Conservation (phyloP, 1,284 basidiomycete genomes). For the Leccinum subrobustum region DNA sequence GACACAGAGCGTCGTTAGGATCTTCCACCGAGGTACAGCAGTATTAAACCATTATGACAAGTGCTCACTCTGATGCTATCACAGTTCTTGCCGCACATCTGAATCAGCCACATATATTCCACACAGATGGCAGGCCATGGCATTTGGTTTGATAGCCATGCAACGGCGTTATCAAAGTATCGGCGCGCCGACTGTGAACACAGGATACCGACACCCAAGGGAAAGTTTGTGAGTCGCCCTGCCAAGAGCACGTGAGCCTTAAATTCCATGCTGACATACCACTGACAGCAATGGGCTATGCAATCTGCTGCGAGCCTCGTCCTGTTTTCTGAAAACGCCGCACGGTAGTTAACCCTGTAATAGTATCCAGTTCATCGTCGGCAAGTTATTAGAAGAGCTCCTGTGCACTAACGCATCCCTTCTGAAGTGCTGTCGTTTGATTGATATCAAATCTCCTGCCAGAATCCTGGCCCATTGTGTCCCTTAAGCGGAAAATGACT, state of each 20-base stretch:
- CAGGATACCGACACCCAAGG: conserved; percentile 45
- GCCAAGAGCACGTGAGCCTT: background rate
- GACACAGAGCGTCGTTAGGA: conserved; percentile 57
- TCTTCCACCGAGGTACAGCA: conserved; percentile 48
- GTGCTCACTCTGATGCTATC: background rate
- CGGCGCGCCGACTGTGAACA: conserved; percentile 48
- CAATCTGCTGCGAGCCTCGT: conserved; percentile 40
- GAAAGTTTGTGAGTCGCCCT: conserved; percentile 6
- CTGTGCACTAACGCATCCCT: background rate
- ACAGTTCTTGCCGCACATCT: background rate
- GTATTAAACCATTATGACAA: conserved; percentile 34
- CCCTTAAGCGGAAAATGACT: background rate
- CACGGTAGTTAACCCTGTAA: conserved; percentile 40
- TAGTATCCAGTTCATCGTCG: conserved; percentile 55
- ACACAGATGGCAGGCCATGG: conserved; percentile 45
- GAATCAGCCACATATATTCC: conserved; percentile 51
- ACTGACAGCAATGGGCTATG: conserved; percentile 39
- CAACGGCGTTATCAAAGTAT: conserved; percentile 48
- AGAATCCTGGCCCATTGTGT: background rate
- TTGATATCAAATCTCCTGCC: background rate
- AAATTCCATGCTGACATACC: conserved; percentile 1
- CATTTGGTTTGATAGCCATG: conserved; percentile 32
- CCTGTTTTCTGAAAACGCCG: conserved; percentile 44
- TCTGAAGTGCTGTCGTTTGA: background rate
- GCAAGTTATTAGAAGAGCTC: conserved; percentile 35